These are phyloP conservation scores for Plasmodium coatneyi DNA, from an alignment of 169 alveolate genomes.

Conservation along the genomic window DNA sequence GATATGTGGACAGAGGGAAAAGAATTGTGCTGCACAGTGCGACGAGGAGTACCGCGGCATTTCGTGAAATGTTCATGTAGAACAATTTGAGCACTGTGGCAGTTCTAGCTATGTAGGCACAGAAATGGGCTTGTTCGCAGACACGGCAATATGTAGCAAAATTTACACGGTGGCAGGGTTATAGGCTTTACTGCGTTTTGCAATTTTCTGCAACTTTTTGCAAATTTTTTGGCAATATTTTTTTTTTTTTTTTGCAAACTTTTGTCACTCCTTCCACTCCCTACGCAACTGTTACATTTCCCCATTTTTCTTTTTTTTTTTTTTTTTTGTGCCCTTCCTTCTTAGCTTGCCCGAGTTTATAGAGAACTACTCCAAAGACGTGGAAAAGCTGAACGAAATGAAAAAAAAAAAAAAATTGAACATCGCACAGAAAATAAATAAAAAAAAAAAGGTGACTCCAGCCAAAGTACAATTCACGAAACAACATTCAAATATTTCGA, in stretches of 20 bases:
- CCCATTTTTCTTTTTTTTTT: not conserved
- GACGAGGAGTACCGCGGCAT: not conserved
- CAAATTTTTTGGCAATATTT: not conserved
- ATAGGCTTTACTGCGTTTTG: not conserved
- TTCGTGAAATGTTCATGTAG: not conserved
- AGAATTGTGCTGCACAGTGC: not conserved
- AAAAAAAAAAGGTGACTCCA: slow-evolving; percentile 18
- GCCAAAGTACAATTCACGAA: slow-evolving; percentile 48
- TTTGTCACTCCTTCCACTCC: not conserved
- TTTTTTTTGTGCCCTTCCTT: not conserved
- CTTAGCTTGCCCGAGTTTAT: slow-evolving; percentile 52
- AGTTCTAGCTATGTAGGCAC: not conserved
- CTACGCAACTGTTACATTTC: not conserved
- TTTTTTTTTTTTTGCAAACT: not conserved
- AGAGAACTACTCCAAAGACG: slow-evolving; percentile 65
- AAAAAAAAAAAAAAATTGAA: slow-evolving; percentile 49
- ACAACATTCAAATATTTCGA: slow-evolving; percentile 47
- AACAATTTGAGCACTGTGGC: not conserved
- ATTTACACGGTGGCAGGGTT: not conserved
- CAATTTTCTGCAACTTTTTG: not conserved
- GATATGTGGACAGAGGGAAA: not conserved
- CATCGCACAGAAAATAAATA: not conserved
- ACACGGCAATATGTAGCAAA: not conserved
- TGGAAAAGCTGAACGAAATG: slow-evolving; percentile 57
- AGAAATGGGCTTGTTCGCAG: not conserved